Base-by-base conservation (phyloP, 2,329 filamentous ascomycete genomes). In the Monilinia vaccinii-corymbosi region DNA sequence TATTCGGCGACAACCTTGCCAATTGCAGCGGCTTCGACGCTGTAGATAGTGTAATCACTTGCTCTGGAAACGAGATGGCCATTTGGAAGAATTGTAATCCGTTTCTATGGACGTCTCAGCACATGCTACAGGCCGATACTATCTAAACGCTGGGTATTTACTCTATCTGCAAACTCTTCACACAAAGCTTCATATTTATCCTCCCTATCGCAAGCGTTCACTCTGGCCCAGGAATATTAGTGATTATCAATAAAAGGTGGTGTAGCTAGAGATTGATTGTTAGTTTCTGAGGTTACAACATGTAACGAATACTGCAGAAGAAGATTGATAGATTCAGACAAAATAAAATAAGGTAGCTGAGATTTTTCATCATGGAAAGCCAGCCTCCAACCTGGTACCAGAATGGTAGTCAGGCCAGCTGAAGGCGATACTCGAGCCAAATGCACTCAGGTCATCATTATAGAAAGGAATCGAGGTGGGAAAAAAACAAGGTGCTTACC, bases 401-500 rank as follows among this genome's bases (percentile, higher is more conserved):
- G 82, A 87, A 96, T 85, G 88, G 87, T 79, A 78, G 76, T 79
- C 79, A 78, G 78, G 76, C 75, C 71, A 75, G 73, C 78, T 76
- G 78, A 80, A 78, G 76, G 79, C 85, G 84, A 91, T 96, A 82
- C 93, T 97, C 93, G 91, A 97, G 93, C 93, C 93, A 97, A 97
- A 97, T 97, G 93, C 93, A 92, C 93, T 97, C 93, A 93, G 91
- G 93, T 97, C 93, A 97, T 97, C 93, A 95, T 91, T 74, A 74
- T 71, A 71, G 34, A 48, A 51, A 56, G 50, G 40, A 38, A 51
- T 40, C 51, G 23, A 58, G 47, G 32, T 44, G 50, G 62, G 63
- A 62, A 57, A 71, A 62, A 57, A 71, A 73, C 75, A 50, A 45
- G 56, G 63, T 62, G 62, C 68, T 69, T 64, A 71, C 68, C 63